Conservation (phyloP, 345 rosid species). For the Cardamine occulta region DNA sequence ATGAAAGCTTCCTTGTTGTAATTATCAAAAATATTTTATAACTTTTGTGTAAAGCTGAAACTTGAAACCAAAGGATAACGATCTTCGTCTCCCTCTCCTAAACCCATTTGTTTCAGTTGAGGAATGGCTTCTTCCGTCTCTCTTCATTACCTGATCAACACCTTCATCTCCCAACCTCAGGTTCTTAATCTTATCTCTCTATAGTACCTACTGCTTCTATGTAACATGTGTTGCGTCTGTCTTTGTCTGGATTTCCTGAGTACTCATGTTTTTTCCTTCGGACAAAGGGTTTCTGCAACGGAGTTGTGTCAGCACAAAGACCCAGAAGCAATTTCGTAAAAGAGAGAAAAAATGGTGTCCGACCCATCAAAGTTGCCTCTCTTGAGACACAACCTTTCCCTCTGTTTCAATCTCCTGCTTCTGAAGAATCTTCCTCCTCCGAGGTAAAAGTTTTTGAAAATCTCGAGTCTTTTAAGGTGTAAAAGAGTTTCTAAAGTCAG, state of each 20-base stretch:
- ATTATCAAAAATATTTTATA: rapidly evolving
- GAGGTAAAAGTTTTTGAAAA: slow-evolving; percentile 36
- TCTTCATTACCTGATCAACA: slow-evolving; percentile 42
- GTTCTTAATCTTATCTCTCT: slow-evolving; percentile 31
- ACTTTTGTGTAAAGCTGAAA: rapidly evolving
- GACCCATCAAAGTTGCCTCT: slow-evolving; percentile 63
- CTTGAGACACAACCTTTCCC: slow-evolving; percentile 69
- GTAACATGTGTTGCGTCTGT: background rate
- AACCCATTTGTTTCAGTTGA: slow-evolving; percentile 40
- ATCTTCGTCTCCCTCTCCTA: slow-evolving; percentile 38
- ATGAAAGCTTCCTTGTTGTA: slow-evolving; percentile 32
- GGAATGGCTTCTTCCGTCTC: slow-evolving; percentile 44
- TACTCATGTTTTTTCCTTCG: background rate
- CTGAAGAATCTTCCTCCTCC: slow-evolving; percentile 56
- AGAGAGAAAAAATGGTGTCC: slow-evolving; percentile 39
- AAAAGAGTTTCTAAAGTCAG: slow-evolving; percentile 16
- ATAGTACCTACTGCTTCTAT: background rate
- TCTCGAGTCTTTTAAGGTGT: background rate
- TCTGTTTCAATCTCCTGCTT: slow-evolving; percentile 59
- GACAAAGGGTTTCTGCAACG: slow-evolving; percentile 42
- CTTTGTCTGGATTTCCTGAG: background rate
- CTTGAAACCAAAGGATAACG: slow-evolving; percentile 42
- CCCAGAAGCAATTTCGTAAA: slow-evolving; percentile 44
- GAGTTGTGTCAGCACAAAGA: slow-evolving; percentile 44
- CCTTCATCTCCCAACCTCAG: slow-evolving; percentile 45